Evolutionary conservation across 2,329 filamentous ascomycete species (phyloP).

Genomic region (Epichloe aotearoae): DNA sequence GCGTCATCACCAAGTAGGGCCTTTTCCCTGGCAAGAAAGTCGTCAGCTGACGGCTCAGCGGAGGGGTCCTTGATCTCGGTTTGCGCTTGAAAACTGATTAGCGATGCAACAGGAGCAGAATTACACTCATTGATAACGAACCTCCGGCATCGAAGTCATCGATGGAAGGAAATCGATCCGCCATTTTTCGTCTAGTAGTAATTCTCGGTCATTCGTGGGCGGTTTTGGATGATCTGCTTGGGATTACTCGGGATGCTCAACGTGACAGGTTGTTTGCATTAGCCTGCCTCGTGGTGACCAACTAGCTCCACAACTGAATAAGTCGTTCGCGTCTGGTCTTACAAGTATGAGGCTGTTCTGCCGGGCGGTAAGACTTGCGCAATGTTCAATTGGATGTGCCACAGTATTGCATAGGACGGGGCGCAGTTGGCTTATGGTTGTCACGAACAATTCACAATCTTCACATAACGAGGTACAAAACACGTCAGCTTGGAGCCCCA

Average conservation of each 20-base stretch:
- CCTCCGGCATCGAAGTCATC: constrained; percentile 62
- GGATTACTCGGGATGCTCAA: not conserved
- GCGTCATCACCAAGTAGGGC: constrained; percentile 87
- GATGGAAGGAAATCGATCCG: constrained; percentile 65
- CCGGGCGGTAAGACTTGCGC: constrained; percentile 21
- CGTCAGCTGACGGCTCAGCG: constrained; percentile 50
- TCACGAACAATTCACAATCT: not conserved
- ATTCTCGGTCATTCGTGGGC: not conserved
- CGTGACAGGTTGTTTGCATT: not conserved
- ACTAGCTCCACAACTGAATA: constrained; percentile 7
- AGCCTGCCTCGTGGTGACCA: not conserved
- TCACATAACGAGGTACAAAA: not conserved
- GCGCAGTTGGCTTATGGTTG: not conserved
- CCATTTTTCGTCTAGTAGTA: constrained; percentile 38
- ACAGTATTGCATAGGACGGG: constrained; percentile 6
- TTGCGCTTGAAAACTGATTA: constrained; percentile 40
- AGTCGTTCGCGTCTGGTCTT: too few species aligned
- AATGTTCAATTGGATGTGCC: not conserved
- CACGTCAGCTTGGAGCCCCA: not conserved
- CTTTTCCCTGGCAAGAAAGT: constrained; percentile 87
- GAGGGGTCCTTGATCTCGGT: constrained; percentile 48
- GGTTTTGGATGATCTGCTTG: not conserved
- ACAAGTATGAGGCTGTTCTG: constrained; percentile 16
- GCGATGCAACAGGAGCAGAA: constrained; percentile 6
- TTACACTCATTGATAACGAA: constrained; percentile 22